phyloP scores from a whole-genome alignment of 495 filamentous ascomycete genomes.

The Aspergillus cavernicola region DNA sequence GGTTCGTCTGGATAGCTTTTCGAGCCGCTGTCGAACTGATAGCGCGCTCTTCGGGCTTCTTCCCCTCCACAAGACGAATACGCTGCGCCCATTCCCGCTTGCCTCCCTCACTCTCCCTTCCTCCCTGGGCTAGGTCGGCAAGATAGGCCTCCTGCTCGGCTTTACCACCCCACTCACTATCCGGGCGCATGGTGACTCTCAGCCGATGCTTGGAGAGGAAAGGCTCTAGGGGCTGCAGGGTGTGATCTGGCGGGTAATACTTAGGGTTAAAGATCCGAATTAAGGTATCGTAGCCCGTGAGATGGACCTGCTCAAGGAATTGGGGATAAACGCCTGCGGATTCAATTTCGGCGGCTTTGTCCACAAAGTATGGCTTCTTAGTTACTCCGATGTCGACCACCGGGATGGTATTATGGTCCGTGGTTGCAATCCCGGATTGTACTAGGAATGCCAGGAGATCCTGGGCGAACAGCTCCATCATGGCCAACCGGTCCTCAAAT shows the following conservation, averaged over 20 bases:
- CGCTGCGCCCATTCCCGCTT: constrained; percentile 62
- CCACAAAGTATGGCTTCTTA: constrained; percentile 76
- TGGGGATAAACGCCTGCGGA: constrained; percentile 46
- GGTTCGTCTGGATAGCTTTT: constrained; percentile 54
- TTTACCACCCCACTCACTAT: constrained; percentile 59
- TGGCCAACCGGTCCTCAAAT: constrained; percentile 76
- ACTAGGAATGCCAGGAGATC: constrained; percentile 52
- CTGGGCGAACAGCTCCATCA: constrained; percentile 80
- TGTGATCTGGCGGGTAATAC: constrained; percentile 67
- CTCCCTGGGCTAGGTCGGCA: constrained; percentile 45
- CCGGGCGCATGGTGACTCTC: constrained; percentile 67
- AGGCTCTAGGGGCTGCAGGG: constrained; percentile 53
- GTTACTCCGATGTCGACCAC: constrained; percentile 77
- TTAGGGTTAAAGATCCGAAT: constrained; percentile 77
- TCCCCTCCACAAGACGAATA: constrained; percentile 67
- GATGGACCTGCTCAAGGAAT: constrained; percentile 62
- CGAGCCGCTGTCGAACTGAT: constrained; percentile 82
- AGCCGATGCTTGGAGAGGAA: constrained; percentile 71
- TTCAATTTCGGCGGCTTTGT: constrained; percentile 72
- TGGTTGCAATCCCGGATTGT: constrained; percentile 4
- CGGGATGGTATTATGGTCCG: constrained; percentile 12
- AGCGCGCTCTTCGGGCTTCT: constrained; percentile 47
- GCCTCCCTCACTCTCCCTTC: constrained; percentile 54
- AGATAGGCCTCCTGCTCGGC: constrained; percentile 61
- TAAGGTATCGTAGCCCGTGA: constrained; percentile 85